Conservation (phyloP, 495 filamentous ascomycete species). For the Aspergillus nanangensis region DNA sequence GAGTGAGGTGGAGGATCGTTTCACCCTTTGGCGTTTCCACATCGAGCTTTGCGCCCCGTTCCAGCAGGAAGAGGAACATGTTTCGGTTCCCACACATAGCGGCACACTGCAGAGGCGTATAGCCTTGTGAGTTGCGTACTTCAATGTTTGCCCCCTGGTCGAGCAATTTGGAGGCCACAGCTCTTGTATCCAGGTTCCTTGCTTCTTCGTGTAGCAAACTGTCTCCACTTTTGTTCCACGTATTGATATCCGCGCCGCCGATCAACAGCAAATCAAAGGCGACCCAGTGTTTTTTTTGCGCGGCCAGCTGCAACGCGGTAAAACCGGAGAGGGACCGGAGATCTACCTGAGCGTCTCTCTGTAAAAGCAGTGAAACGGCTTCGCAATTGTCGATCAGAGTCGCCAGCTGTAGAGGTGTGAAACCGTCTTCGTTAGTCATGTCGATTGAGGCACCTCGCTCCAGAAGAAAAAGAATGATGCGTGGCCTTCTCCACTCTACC, state of each 20-base stretch:
- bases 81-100: slow-evolving; percentile 22
- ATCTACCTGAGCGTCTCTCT: slow-evolving; percentile 22
- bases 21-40: slow-evolving; percentile 24
- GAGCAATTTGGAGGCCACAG: slow-evolving; percentile 19
- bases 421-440: slow-evolving; percentile 18
- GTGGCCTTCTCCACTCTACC: slow-evolving; percentile 17
- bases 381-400: slow-evolving; percentile 27
- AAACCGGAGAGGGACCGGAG: slow-evolving; percentile 14
- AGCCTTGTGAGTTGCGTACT: slow-evolving; percentile 23
- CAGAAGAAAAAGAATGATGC: slow-evolving; percentile 26
- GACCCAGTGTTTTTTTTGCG: slow-evolving; percentile 20
- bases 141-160: slow-evolving; percentile 31
- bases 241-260: slow-evolving; percentile 31
- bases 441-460: slow-evolving; percentile 24
- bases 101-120: slow-evolving; percentile 31
- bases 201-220: slow-evolving; percentile 28
- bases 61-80: slow-evolving; percentile 24
- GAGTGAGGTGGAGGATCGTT: slow-evolving; percentile 25
- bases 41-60: slow-evolving; percentile 22
- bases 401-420: slow-evolving; percentile 30
- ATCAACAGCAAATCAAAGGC: slow-evolving; percentile 29
- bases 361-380: slow-evolving; percentile 22
- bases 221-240: slow-evolving; percentile 21
- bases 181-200: neutral
- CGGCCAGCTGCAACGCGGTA: slow-evolving; percentile 28